Percentiles rank a stretch among this genome's conserved stretches.
These are phyloP conservation scores for Trypanosoma boissoni DNA, from an alignment of 208 protist genomes.

Conservation along the genomic window DNA sequence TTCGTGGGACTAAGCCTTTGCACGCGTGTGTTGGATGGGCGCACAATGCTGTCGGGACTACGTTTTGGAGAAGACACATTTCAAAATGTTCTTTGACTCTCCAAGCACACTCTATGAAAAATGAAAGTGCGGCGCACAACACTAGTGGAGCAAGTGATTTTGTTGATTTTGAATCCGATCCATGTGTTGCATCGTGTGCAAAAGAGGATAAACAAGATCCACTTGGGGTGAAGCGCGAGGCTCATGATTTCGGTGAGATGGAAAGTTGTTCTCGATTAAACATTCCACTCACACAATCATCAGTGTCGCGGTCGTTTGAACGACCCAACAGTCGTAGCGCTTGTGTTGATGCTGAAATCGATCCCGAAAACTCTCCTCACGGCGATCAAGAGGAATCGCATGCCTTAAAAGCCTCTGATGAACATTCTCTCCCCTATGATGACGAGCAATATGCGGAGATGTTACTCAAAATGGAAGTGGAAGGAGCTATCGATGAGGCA, in stretches of 20 bases:
- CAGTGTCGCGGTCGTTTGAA: background rate
- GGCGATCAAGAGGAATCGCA: background rate
- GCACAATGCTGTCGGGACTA: too few relatives aligned
- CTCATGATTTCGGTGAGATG: slow-evolving; percentile 26
- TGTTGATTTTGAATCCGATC: slow-evolving; percentile 2
- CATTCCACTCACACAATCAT: slow-evolving; percentile 37
- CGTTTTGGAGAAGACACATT: too few relatives aligned
- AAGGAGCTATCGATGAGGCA: slow-evolving; percentile 80
- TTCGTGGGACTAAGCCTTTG: background rate
- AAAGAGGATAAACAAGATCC: background rate
- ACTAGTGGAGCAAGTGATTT: background rate
- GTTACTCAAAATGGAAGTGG: slow-evolving; percentile 88
- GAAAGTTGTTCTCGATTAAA: slow-evolving; percentile 60
- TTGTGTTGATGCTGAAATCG: too few relatives aligned
- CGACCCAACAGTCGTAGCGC: slow-evolving; percentile 45
- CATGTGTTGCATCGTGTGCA: background rate
- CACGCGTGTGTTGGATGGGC: too few relatives aligned
- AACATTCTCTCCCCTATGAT: slow-evolving; percentile 69
- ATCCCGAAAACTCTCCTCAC: too few relatives aligned
- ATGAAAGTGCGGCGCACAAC: background rate
- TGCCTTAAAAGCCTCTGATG: background rate
- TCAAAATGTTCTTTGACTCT: too few relatives aligned
- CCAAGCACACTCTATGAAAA: too few relatives aligned
- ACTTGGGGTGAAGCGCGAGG: slow-evolving; percentile 38
- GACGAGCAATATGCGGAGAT: slow-evolving; percentile 82